These are phyloP conservation scores for Vanrija pseudolonga DNA, from an alignment of 1,284 basidiomycete species.

Conservation along the genomic window DNA sequence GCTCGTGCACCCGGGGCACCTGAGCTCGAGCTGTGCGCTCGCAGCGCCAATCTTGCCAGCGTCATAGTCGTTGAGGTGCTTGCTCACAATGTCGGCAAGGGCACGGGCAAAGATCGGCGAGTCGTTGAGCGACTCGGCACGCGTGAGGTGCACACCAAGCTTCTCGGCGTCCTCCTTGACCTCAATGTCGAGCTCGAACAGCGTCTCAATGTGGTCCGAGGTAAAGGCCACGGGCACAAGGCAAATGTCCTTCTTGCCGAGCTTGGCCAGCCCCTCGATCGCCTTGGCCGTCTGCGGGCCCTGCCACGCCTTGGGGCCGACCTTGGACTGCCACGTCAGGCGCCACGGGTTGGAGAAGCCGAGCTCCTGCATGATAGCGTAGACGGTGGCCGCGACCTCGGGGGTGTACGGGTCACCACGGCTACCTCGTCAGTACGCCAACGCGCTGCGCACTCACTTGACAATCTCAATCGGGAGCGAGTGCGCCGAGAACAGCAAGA, in stretches of 20 bases:
- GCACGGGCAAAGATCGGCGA: constrained; percentile 98
- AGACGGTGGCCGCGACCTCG: constrained; percentile 91
- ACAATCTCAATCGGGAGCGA: constrained; percentile 96
- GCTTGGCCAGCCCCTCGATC: constrained; percentile 83
- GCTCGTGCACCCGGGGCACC: constrained; percentile 92
- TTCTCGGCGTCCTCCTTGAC: constrained; percentile 86
- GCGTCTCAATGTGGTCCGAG: constrained; percentile 97
- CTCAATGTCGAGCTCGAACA: constrained; percentile 95
- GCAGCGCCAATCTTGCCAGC: constrained; percentile 55
- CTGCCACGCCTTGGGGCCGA: constrained; percentile 97
- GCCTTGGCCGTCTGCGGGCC: constrained; percentile 93
- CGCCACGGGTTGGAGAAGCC: constrained; percentile 67
- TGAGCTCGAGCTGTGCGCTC: constrained; percentile 75
- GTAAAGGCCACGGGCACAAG: constrained; percentile 97
- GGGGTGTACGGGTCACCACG: constrained; percentile 96
- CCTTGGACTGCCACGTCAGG: constrained; percentile 96
- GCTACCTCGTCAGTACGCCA: constrained; percentile 51
- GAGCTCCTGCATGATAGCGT: constrained; percentile 81
- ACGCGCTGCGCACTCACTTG: constrained; percentile 54
- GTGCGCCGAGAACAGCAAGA: constrained; percentile 94
- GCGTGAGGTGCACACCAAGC: constrained; percentile 83
- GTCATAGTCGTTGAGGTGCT: constrained; percentile 68
- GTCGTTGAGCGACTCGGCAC: constrained; percentile 94
- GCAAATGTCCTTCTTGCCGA: constrained; percentile 81
- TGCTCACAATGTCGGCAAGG: constrained; percentile 83